phyloP scores from a whole-genome alignment of 805 yeast genomes.

The Sugiyamaella boreocaroliniensis region DNA sequence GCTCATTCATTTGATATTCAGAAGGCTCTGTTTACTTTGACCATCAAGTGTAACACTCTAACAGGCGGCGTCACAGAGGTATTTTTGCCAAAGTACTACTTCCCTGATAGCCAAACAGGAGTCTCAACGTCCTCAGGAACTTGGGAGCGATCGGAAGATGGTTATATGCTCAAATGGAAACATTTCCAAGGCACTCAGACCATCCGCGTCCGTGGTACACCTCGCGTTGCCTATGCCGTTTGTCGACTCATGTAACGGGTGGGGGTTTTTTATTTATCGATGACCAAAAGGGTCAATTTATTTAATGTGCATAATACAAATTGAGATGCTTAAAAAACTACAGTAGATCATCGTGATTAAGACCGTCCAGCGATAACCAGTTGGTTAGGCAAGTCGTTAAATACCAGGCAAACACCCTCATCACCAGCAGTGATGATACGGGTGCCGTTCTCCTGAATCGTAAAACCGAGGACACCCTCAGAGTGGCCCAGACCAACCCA shows the following conservation, averaged over 20 bases:
- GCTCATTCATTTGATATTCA: constrained; percentile 16
- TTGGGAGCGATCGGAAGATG: constrained; percentile 43
- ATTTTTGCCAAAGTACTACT: constrained; percentile 69
- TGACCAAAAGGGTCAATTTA: no score
- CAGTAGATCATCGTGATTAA: background rate
- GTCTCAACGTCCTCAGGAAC: constrained; percentile 52
- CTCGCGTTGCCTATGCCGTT: constrained; percentile 1
- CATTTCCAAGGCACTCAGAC: constrained; percentile 9
- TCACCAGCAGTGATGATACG: constrained; percentile 90
- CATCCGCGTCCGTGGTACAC: constrained; percentile 5
- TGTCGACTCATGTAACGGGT: constrained; percentile 3
- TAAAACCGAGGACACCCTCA: constrained; percentile 88
- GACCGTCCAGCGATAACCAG: background rate
- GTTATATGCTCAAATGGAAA: constrained; percentile 1
- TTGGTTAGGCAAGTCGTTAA: constrained; percentile 27
- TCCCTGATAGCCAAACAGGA: constrained; percentile 41
- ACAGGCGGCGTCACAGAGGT: constrained; percentile 45
- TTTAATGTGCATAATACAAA: no score
- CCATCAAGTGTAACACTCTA: constrained; percentile 9
- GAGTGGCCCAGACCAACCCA: constrained; percentile 86
- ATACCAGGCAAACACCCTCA: constrained; percentile 86
- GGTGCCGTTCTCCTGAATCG: constrained; percentile 55
- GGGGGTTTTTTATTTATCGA: background rate
- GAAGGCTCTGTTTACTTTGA: constrained; percentile 13
- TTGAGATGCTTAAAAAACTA: no score